phyloP scores from a whole-genome alignment of 192 early-diverging fungal species.

The Neocallimastix lanati region DNA sequence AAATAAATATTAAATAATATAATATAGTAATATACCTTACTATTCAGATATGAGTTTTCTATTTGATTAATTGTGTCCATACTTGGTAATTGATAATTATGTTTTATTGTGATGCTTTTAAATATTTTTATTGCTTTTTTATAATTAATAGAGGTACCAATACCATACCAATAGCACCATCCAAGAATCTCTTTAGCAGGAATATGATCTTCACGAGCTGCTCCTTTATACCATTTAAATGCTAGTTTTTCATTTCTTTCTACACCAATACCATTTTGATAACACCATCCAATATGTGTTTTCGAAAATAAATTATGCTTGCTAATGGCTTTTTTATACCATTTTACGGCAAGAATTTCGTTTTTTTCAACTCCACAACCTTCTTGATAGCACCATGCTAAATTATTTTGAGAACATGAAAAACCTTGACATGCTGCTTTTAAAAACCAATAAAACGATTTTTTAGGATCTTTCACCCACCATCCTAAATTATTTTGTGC shows the following conservation, averaged over 20 bases:
- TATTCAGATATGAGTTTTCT: neutral
- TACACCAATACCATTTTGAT: constrained; percentile 37
- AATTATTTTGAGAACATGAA: constrained; percentile 28
- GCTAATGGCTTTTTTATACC: constrained; percentile 8
- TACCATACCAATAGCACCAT: constrained; percentile 38
- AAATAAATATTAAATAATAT: too few species aligned
- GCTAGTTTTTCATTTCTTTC: constrained; percentile 23
- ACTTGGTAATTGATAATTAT: neutral
- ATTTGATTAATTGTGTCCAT: neutral
- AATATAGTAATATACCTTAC: too few species aligned
- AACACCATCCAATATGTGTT: constrained; percentile 8
- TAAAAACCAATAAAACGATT: constrained; percentile 24
- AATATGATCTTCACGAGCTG: constrained; percentile 30
- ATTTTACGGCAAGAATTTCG: constrained; percentile 17
- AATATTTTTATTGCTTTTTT: neutral
- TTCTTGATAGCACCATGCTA: constrained; percentile 28
- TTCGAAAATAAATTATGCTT: neutral
- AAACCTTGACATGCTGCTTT: constrained; percentile 24
- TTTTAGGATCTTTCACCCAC: neutral
- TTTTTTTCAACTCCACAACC: constrained; percentile 24
- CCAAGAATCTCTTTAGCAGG: constrained; percentile 35
- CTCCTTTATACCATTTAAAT: constrained; percentile 31
- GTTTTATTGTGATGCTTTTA: neutral
- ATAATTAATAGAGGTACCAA: constrained; percentile 11
- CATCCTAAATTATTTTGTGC: constrained; percentile 51